Evolutionary conservation across 495 filamentous ascomycete genomes (phyloP).

Genomic region (Penicillium pancosmium): DNA sequence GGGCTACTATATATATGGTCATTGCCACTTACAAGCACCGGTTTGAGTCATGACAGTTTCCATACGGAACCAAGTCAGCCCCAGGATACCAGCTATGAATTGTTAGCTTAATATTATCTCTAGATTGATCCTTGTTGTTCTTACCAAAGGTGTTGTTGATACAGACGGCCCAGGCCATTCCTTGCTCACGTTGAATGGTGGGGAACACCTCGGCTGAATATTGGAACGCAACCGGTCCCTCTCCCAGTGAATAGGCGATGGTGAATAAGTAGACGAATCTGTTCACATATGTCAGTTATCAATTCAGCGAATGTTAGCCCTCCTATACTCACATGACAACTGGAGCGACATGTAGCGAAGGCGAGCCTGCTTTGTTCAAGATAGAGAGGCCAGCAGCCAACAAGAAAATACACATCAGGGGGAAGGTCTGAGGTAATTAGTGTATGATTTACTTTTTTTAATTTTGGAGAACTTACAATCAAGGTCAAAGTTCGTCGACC

Average conservation of each 20-base stretch:
- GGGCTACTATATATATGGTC: neutral
- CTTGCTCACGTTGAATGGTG: constrained; percentile 48
- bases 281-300: neutral
- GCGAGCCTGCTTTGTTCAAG: constrained; percentile 32
- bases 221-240: constrained; percentile 54
- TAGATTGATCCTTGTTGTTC: neutral
- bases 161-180: constrained; percentile 49
- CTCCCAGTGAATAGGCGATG: constrained; percentile 48
- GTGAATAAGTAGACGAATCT: constrained; percentile 48
- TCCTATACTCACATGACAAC: constrained; percentile 31
- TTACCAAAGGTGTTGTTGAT: constrained; percentile 51
- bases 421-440: constrained; percentile 70
- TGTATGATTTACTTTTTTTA: constrained; percentile 7
- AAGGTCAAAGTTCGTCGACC: constrained; percentile 65
- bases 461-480: constrained; percentile 27
- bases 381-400: constrained; percentile 68
- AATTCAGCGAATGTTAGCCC: neutral
- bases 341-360: constrained; percentile 25
- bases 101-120: neutral
- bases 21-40: constrained; percentile 44
- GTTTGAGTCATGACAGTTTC: constrained; percentile 47
- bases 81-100: constrained; percentile 41
- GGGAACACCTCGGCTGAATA: constrained; percentile 58
- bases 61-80: constrained; percentile 55
- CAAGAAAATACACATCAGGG: constrained; percentile 72